Base-by-base conservation (phyloP, 768 basidiomycete genomes). In the Tricholoma bakamatsutake region DNA sequence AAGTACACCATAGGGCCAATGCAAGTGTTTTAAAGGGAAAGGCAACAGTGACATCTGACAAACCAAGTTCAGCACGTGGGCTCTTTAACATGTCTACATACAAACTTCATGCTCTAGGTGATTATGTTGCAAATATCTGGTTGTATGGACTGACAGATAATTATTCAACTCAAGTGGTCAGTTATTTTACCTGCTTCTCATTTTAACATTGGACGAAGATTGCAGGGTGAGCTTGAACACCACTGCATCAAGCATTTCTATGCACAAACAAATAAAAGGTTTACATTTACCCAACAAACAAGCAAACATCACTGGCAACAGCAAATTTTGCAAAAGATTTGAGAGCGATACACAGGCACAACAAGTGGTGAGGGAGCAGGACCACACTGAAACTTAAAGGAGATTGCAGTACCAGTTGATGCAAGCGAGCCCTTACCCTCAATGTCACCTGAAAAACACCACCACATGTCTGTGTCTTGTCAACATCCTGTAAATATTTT, bases 121-220 rank as follows among this genome's bases (percentile, higher is more conserved):
- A 62, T 34, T 57, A 57, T 54, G 53, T 54, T 24, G 50, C 35
- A 9, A 53, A 35, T 28, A 62, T 62, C 24, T 24, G 21, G 21
- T 24, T 24, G 21, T 24, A 24, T 24, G 21, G 56, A 11, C 55
- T 54, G 12, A 59, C 58, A 27, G 59, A 62, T 11, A 55, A 39
- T n/a, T 62, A 62, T 42, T 52, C 42, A 10, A 62, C 58, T 31
- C 35, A 62, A 45, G 18, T 52, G n/a, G 61, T 62, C 13, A 33
- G 58, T 52, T 27, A 43, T 24, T 33, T 34, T 13, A 50, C 37
- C 21, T 21, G 13, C 11, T 42, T 1, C 5, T 7, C 4, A 31
- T 54, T 37, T 37, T 35, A 47, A 28, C 31, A 39, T 15, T 43
- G 18, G 45, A 21, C 9, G 15, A 27, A 7, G 9, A 24, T 34